phyloP scores from a whole-genome alignment of 345 rosid species.

The Eucalyptus brandiana region DNA sequence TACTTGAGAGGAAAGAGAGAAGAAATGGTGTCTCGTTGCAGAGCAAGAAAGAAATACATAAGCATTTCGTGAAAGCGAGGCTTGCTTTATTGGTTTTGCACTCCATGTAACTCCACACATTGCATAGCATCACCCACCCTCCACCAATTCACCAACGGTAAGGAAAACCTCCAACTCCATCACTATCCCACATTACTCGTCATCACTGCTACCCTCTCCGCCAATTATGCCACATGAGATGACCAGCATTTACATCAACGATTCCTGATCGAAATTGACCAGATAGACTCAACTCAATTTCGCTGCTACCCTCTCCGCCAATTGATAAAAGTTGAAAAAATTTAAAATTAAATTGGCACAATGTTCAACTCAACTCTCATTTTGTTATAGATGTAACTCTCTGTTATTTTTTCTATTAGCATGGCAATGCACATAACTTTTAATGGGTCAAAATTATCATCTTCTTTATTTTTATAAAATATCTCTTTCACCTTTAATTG shows the following conservation, averaged over 20 bases:
- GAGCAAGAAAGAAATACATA: neutral
- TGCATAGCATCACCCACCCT: neutral
- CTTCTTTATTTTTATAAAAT: neutral
- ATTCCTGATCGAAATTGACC: no score
- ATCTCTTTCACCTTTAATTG: neutral
- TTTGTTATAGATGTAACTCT: neutral
- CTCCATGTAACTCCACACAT: neutral
- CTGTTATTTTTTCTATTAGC: neutral
- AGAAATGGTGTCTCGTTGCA: neutral
- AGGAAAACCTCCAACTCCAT: no score
- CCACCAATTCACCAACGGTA: no score
- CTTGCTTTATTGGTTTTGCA: neutral
- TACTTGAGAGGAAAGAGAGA: neutral
- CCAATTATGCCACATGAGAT: no score
- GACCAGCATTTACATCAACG: rapidly evolving
- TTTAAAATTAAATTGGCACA: no score
- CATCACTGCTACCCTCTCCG: no score
- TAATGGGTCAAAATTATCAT: neutral
- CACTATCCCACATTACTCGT: no score
- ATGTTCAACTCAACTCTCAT: neutral
- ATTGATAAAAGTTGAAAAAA: no score
- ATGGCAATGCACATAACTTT: neutral
- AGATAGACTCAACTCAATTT: no score
- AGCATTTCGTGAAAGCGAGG: neutral
- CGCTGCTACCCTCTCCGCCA: no score